Evolutionary conservation across 257 asterid species (phyloP).

Genomic region (Phtheirospermum japonicum): DNA sequence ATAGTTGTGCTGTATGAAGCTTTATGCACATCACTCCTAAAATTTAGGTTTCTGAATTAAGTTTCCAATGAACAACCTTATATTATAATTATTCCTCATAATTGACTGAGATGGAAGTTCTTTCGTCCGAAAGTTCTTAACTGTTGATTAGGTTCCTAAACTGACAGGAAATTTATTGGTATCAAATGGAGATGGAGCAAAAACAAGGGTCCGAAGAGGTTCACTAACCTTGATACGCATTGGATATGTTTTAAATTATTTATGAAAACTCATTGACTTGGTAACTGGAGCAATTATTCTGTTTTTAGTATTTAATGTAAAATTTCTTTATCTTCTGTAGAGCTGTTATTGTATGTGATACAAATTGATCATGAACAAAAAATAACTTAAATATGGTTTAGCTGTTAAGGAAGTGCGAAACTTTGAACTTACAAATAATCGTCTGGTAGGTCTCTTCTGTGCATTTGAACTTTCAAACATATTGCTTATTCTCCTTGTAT

Average conservation of each 20-base stretch:
- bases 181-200: conserved; percentile 83
- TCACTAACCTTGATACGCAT: conserved; percentile 25
- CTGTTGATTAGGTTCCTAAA: conserved; percentile 64
- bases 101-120: conserved; percentile 55
- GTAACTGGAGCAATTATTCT: neutral
- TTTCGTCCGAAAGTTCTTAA: conserved; percentile 6
- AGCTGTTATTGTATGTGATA: neutral
- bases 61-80: neutral
- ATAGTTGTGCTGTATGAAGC: conserved; percentile 2
- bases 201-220: conserved; percentile 95
- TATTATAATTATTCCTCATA: neutral
- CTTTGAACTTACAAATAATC: neutral
- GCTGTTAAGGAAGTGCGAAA: neutral
- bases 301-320: neutral
- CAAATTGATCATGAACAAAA: conserved; percentile 4
- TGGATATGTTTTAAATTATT: neutral
- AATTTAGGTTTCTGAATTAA: neutral
- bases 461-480: neutral
- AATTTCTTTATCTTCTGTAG: too few species aligned
- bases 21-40: neutral
- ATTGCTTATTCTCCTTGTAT: neutral
- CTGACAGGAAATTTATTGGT: conserved; percentile 91
- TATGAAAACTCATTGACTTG: conserved; percentile 15
- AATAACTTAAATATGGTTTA: too few species aligned
- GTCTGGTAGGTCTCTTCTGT: neutral